These are phyloP conservation scores for Candida vaughaniae DNA, from an alignment of 805 yeast species.

Conservation along the genomic window DNA sequence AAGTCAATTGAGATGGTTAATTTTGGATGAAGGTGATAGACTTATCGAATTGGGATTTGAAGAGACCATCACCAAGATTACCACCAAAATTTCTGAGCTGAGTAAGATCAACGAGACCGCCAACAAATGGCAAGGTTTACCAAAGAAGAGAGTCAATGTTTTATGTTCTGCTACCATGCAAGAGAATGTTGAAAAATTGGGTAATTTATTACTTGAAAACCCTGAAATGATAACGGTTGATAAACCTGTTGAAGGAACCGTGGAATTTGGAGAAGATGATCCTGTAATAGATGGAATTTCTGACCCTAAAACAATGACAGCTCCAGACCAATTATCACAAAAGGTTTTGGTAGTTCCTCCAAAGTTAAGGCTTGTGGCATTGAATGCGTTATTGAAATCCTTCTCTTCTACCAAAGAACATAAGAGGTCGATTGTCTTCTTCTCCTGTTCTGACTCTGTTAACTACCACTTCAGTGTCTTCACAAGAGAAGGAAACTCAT, in stretches of 20 bases:
- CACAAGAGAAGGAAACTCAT: conserved; percentile 53
- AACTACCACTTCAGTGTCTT: conserved; percentile 84
- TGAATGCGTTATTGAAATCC: conserved; percentile 63
- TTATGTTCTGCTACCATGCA: conserved; percentile 95
- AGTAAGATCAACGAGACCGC: conserved; percentile 38
- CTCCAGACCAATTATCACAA: conserved; percentile 90
- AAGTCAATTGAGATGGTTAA: conserved; percentile 77
- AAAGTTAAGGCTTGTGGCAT: conserved; percentile 79
- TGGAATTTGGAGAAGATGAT: conserved; percentile 29
- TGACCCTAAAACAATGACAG: conserved; percentile 32
- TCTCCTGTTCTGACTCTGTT: conserved; percentile 95
- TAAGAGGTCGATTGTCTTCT: conserved; percentile 73
- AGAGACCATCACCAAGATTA: conserved; percentile 80
- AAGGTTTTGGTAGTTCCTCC: conserved; percentile 86
- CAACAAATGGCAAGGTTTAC: conserved; percentile 55
- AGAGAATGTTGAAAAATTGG: conserved; percentile 73
- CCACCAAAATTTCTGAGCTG: conserved; percentile 52
- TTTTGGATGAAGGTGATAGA: conserved; percentile 95
- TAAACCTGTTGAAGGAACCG: conserved; percentile 19
- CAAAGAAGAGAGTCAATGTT: conserved; percentile 69
- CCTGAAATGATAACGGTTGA: conserved; percentile 66
- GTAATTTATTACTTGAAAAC: conserved; percentile 69
- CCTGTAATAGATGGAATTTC: not conserved
- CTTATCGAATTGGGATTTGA: conserved; percentile 96
- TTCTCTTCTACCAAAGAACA: conserved; percentile 21